Evolutionary conservation across 306 rosid genomes (phyloP).

Genomic region (Cercis canadensis): DNA sequence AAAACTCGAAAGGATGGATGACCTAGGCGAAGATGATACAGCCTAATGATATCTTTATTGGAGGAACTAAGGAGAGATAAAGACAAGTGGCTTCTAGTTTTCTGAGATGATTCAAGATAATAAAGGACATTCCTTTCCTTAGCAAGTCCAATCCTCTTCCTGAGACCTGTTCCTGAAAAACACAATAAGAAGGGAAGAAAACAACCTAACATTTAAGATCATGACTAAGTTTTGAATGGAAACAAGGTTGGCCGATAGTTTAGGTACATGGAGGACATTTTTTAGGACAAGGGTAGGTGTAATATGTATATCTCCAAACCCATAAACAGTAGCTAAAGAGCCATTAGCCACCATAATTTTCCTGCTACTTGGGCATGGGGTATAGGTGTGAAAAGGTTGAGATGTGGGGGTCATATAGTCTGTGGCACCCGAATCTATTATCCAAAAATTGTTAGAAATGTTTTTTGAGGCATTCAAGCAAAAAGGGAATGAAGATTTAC

Average conservation of each 20-base stretch:
- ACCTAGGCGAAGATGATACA: not conserved
- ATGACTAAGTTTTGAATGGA: not conserved
- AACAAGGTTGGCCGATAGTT: not conserved
- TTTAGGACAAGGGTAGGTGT: not conserved
- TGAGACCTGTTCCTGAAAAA: not conserved
- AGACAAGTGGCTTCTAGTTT: not conserved
- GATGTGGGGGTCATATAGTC: not conserved
- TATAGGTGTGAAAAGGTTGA: not conserved
- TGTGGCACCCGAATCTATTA: not conserved
- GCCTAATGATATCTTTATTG: not conserved
- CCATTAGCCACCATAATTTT: not conserved
- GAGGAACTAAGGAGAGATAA: not conserved
- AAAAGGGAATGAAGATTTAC: too few species aligned
- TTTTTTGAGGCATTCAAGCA: too few species aligned
- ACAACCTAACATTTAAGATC: not conserved
- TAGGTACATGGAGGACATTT: too few species aligned
- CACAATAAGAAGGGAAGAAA: not conserved
- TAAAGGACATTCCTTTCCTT: not conserved
- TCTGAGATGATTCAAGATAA: not conserved
- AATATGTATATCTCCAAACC: not conserved
- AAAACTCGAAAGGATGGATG: not conserved
- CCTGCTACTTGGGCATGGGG: not conserved
- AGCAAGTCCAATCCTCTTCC: not conserved
- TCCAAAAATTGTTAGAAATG: too few species aligned
- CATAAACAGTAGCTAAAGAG: not conserved